phyloP scores from a whole-genome alignment of 73 alveolate genomes.

The Paramecium primaurelia region DNA sequence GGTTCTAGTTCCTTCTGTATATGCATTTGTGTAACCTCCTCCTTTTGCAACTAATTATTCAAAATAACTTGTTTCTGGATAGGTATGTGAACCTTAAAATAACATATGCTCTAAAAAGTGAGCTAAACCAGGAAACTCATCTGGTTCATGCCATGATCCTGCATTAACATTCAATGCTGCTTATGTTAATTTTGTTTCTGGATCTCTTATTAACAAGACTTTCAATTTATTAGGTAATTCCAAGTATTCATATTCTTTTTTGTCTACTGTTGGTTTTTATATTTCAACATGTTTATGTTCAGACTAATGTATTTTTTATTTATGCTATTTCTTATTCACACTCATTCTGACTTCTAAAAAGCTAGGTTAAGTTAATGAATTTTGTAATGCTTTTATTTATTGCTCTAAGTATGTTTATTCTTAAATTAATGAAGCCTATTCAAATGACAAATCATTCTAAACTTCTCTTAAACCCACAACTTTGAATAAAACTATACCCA shows the following conservation, averaged over 20 bases:
- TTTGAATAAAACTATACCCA: background rate
- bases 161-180: constrained; percentile 74
- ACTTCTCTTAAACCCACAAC: background rate
- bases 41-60: constrained; percentile 26
- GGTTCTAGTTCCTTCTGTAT: constrained; percentile 36
- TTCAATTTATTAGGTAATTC: constrained; percentile 58
- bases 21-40: constrained; percentile 57
- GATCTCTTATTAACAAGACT: constrained; percentile 66
- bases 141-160: constrained; percentile 68
- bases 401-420: background rate
- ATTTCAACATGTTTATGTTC: background rate
- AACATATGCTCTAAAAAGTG: constrained; percentile 73
- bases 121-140: constrained; percentile 71
- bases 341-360: background rate
- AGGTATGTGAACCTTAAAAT: constrained; percentile 58
- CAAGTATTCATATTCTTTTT: constrained; percentile 25
- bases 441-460: background rate
- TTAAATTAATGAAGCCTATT: background rate
- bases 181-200: constrained; percentile 66
- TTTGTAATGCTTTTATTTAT: background rate
- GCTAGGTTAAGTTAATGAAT: background rate
- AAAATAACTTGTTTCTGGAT: constrained; percentile 46
- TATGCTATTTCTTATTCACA: background rate
- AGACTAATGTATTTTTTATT: background rate
- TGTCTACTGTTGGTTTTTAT: constrained; percentile 15